Conservation (phyloP, 2,329 filamentous ascomycete species). For the Exophiala xenobiotica region DNA sequence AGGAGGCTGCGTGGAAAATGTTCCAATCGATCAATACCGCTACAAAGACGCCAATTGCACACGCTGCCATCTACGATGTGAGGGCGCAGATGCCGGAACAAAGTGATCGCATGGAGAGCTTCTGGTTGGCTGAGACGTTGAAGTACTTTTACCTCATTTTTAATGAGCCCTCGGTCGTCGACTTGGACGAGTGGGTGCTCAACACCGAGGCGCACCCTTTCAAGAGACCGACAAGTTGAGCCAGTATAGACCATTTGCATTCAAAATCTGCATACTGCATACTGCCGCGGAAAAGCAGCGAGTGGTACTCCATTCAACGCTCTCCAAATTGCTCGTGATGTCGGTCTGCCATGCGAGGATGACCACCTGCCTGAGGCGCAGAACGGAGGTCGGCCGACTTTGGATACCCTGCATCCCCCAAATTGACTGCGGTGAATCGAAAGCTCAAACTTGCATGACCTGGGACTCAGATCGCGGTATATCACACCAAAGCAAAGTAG, state of each 20-base stretch:
- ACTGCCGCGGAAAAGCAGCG: too few relatives aligned
- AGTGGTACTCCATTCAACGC: too few relatives aligned
- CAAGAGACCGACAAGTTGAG: slow-evolving; percentile 15
- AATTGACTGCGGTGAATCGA: too few relatives aligned
- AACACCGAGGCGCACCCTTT: slow-evolving; percentile 31
- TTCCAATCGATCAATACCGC: slow-evolving; percentile 48
- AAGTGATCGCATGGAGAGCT: slow-evolving; percentile 75
- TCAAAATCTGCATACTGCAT: too few relatives aligned
- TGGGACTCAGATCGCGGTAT: too few relatives aligned
- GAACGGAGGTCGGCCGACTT: too few relatives aligned
- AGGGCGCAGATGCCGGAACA: slow-evolving; percentile 37
- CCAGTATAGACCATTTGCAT: not conserved
- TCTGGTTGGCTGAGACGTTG: slow-evolving; percentile 86
- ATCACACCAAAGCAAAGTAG: too few relatives aligned
- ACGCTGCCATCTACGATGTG: slow-evolving; percentile 46
- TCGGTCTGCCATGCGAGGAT: too few relatives aligned
- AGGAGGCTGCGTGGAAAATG: slow-evolving; percentile 52
- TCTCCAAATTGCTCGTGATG: too few relatives aligned
- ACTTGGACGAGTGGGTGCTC: slow-evolving; percentile 67
- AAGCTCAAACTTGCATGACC: too few relatives aligned
- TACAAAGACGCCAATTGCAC: slow-evolving; percentile 44
- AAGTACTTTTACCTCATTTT: slow-evolving; percentile 91
- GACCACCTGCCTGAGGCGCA: too few relatives aligned
- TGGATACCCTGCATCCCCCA: too few relatives aligned
- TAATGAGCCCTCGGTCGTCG: slow-evolving; percentile 63